Percentiles rank a stretch among this genome's conserved stretches.
phyloP scores from a whole-genome alignment of 2,329 filamentous ascomycete genomes.

The Alternaria hordeiaustralica region DNA sequence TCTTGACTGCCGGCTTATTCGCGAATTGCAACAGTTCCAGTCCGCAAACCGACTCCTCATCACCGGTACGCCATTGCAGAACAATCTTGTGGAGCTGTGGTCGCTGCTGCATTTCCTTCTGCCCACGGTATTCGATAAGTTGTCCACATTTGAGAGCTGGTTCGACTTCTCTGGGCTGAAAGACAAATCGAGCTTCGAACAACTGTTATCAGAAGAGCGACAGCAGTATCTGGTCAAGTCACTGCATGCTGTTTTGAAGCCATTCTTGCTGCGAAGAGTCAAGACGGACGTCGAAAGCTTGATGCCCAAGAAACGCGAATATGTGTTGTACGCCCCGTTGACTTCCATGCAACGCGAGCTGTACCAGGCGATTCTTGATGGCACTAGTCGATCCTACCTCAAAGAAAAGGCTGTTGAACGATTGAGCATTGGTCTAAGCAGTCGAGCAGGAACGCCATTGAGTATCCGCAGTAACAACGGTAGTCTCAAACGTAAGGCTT shows the following conservation, averaged over 20 bases:
- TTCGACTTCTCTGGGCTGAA: constrained; percentile 95
- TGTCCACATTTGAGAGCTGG: constrained; percentile 93
- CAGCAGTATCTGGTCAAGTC: constrained; percentile 82
- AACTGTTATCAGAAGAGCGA: constrained; percentile 79
- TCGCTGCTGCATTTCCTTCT: constrained; percentile 92
- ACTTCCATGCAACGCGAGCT: constrained; percentile 89
- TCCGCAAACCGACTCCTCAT: constrained; percentile 92
- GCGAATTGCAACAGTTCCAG: constrained; percentile 84
- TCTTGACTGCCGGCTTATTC: constrained; percentile 88
- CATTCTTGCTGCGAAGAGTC: constrained; percentile 83
- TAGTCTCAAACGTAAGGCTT: constrained; percentile 65
- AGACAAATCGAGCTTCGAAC: constrained; percentile 78
- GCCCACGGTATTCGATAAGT: constrained; percentile 89
- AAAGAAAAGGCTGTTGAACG: constrained; percentile 78
- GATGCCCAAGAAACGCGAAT: constrained; percentile 95
- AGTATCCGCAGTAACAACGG: constrained; percentile 53
- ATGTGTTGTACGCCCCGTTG: constrained; percentile 91
- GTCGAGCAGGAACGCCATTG: constrained; percentile 57
- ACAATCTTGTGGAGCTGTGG: constrained; percentile 95
- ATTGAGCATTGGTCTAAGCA: constrained; percentile 55
- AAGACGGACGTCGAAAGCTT: constrained; percentile 92
- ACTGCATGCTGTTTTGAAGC: constrained; percentile 91
- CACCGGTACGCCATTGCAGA: constrained; percentile 93
- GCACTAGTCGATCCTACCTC: constrained; percentile 62
- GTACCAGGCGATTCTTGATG: constrained; percentile 75